phyloP scores from a whole-genome alignment of 441 rosid genomes.

The Gossypium laxum region DNA sequence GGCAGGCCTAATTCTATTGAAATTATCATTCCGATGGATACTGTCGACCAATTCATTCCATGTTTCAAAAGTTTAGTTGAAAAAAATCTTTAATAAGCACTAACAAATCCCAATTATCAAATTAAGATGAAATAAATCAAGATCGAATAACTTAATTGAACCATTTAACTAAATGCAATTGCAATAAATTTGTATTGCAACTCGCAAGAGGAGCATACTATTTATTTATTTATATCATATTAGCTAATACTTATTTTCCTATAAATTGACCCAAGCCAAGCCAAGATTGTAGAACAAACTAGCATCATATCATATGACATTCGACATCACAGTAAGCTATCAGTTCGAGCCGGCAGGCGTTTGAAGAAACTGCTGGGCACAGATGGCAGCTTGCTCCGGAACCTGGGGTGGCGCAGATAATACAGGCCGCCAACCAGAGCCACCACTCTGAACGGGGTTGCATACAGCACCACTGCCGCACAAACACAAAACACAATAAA shows the following conservation, averaged over 20 bases:
- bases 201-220: neutral
- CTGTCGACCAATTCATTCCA: no score
- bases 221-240: neutral
- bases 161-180: neutral
- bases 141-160: neutral
- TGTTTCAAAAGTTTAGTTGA: no score
- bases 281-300: neutral
- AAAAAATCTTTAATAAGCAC: no score
- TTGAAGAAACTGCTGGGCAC: slow-evolving; percentile 79
- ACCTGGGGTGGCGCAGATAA: slow-evolving; percentile 63
- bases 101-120: neutral
- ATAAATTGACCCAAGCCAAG: neutral
- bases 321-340: slow-evolving; percentile 39
- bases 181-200: neutral
- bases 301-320: neutral
- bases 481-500: slow-evolving; percentile 45
- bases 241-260: neutral
- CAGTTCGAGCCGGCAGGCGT: slow-evolving; percentile 58
- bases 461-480: slow-evolving; percentile 42
- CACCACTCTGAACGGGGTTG: slow-evolving; percentile 51
- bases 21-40: no score
- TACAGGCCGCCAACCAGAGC: slow-evolving; percentile 49
- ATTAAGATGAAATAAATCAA: neutral
- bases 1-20: no score
- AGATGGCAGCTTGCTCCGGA: slow-evolving; percentile 71